Percentiles rank a stretch among this genome's conserved stretches.
Conservation (phyloP, 495 filamentous ascomycete genomes). For the Hapsidospora chrysogenum region DNA sequence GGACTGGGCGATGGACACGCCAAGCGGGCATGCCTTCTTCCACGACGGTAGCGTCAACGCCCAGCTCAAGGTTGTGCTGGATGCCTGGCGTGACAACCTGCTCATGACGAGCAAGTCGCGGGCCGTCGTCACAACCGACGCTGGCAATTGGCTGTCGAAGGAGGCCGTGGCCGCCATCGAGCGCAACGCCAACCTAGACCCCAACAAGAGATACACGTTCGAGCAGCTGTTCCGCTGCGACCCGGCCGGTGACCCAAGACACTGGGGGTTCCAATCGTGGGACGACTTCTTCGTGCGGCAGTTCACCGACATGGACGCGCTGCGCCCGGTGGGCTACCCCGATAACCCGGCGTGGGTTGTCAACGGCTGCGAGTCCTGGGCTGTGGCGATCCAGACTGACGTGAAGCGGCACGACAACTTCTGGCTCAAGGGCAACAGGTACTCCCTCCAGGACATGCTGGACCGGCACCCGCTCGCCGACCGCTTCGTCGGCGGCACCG, state of each 20-base stretch:
- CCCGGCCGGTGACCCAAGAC: constrained; percentile 6
- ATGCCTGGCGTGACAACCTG: constrained; percentile 34
- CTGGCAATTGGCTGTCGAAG: constrained; percentile 33
- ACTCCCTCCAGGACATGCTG: constrained; percentile 35
- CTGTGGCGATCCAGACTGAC: constrained; percentile 15
- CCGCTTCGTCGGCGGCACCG: constrained; percentile 32
- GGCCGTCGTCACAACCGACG: constrained; percentile 21
- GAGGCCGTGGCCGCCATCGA: constrained; percentile 8
- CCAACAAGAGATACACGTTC: constrained; percentile 12
- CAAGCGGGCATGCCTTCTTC: constrained; percentile 36
- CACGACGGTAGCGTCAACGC: constrained; percentile 36
- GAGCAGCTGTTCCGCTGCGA: constrained; percentile 23
- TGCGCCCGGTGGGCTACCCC: constrained; percentile 31
- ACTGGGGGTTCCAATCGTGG: constrained; percentile 43
- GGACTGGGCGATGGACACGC: constrained; percentile 47
- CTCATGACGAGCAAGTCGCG: constrained; percentile 28
- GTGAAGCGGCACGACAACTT: constrained; percentile 24
- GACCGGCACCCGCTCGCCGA: constrained; percentile 10
- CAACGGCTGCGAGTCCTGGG: constrained; percentile 41
- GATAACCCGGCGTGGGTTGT: constrained; percentile 28
- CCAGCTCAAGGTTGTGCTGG: constrained; percentile 37
- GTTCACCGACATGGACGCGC: constrained; percentile 18
- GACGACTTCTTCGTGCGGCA: constrained; percentile 45
- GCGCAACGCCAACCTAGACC: background rate
- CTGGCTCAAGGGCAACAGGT: constrained; percentile 42